phyloP scores from a whole-genome alignment of 352 stramenopile genomes.

The Phytopythium litorale region DNA sequence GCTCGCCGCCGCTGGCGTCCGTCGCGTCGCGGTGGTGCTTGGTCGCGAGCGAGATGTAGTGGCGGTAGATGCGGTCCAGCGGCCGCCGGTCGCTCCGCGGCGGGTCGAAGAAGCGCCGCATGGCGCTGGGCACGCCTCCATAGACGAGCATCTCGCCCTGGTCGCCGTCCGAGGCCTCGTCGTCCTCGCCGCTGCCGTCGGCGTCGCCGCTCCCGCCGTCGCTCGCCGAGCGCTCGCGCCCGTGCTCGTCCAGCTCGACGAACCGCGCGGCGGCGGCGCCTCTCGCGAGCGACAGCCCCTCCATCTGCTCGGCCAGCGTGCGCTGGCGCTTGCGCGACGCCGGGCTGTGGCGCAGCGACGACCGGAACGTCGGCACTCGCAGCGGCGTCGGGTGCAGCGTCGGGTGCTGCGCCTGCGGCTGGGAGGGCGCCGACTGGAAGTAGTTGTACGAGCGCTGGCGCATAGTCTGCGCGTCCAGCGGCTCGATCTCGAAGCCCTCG shows the following conservation, averaged over 20 bases:
- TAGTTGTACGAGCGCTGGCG: slow-evolving; percentile 69
- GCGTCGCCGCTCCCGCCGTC: slow-evolving; percentile 5
- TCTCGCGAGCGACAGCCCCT: slow-evolving; percentile 14
- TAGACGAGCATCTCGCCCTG: slow-evolving; percentile 27
- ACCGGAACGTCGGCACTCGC: slow-evolving; percentile 13
- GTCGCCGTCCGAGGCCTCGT: slow-evolving; percentile 11
- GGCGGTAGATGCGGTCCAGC: slow-evolving; percentile 65
- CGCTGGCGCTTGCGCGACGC: slow-evolving; percentile 47
- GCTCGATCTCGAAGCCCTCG: slow-evolving; percentile 52
- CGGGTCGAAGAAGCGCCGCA: slow-evolving; percentile 47
- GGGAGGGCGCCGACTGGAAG: slow-evolving; percentile 41
- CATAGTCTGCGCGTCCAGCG: slow-evolving; percentile 67
- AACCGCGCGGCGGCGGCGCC: slow-evolving; percentile 8
- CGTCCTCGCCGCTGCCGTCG: slow-evolving; percentile 9
- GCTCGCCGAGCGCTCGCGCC: slow-evolving; percentile 16
- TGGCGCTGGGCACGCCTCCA: slow-evolving; percentile 20
- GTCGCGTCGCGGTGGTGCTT: slow-evolving; percentile 20
- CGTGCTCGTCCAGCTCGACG: slow-evolving; percentile 19
- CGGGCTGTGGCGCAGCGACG: slow-evolving; percentile 12
- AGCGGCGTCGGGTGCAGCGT: not conserved
- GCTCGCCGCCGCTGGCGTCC: slow-evolving; percentile 24
- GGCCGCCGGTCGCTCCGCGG: slow-evolving; percentile 23
- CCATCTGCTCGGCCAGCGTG: slow-evolving; percentile 61
- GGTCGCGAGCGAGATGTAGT: slow-evolving; percentile 46
- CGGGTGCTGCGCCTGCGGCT: not conserved